These are phyloP conservation scores for Chimonanthus praecox DNA, from an alignment of 164 flowering plant genomes.

Conservation along the genomic window DNA sequence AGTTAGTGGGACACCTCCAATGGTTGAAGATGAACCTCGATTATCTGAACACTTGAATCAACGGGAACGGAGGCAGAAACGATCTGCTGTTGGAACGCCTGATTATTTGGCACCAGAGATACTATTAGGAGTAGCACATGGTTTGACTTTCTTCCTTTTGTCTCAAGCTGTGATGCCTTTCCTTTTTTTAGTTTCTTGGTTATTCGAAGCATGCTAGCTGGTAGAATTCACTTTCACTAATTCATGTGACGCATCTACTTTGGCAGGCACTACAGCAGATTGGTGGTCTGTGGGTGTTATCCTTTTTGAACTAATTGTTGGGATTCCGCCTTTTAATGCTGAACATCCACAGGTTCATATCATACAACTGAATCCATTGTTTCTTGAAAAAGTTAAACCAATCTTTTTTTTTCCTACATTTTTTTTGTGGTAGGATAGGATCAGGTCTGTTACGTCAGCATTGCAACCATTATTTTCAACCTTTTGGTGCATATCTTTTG, in stretches of 20 bases:
- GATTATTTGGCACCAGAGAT: conserved; percentile 99
- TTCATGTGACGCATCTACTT: conserved; percentile 3
- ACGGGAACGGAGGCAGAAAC: conserved; percentile 70
- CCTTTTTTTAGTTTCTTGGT: not conserved
- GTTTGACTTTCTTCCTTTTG: conserved; percentile 28
- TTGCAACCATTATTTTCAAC: not conserved
- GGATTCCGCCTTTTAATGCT: conserved; percentile 98
- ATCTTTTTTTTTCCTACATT: not conserved
- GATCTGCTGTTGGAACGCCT: conserved; percentile 99
- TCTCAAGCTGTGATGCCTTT: not conserved
- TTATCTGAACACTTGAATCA: conserved; percentile 49
- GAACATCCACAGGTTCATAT: conserved; percentile 91
- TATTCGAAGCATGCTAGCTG: not conserved
- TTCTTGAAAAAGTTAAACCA: not conserved
- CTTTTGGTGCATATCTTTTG: not conserved
- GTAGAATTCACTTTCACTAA: not conserved
- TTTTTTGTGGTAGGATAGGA: not conserved
- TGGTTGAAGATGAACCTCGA: conserved; percentile 65
- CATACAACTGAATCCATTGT: not conserved
- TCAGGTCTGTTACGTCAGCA: not conserved
- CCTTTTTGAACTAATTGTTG: conserved; percentile 89
- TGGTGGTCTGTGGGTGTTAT: conserved; percentile 99
- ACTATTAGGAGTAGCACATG: conserved; percentile 98
- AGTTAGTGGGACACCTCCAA: conserved; percentile 74
- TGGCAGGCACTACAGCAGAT: conserved; percentile 89